Base-by-base conservation (phyloP, 805 yeast species). In the Lachancea nothofagi region DNA sequence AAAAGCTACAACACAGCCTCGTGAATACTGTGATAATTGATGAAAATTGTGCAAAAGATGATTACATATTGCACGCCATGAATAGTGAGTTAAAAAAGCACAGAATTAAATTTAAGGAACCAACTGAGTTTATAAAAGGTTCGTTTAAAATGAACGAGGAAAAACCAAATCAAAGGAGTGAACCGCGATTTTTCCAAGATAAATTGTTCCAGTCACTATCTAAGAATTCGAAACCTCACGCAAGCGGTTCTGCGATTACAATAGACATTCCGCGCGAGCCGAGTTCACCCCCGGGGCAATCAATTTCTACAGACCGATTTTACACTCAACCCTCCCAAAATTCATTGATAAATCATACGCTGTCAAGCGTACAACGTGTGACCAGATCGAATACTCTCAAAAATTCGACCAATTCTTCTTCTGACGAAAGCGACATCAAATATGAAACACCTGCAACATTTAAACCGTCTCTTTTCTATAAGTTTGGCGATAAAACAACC, bases 401-500 rank as follows among this genome's bases (percentile, higher is more conserved):
- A 15, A 25, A 28, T 3, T 33, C 37, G 7, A 17, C 21, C 24
- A 22, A 15, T n/a, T 12, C 33, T 14, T 5, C 33, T n/a, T 13
- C 34, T 5, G 38, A 32, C 14, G 37, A 38, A 21, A 13, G 14
- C n/a, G 21, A 12, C 14, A 12, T 9, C 10, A 22, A 7, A 3
- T 23, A 42, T 29, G 64, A 59, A 35, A 40, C 20, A 5, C 62
- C 60, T 5, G 51, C 54, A 29, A 38, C 39, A 14, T 65, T 62
- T 35, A 54, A 59, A 21, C 79, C 78, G 23, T 53, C 62, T 4
- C 58, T 83, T 36, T 67, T 65, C 23, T 70, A 74, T 47, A 63
- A 62, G 13, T 79, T 87, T 50, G 56, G 62, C 19, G 81, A 78
- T 49, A 73, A 72, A 4, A 70, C 75, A 29, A 59, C 64, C 1